These are phyloP conservation scores for Fusarium nanum DNA, from an alignment of 2,329 filamentous ascomycete species.

Conservation along the genomic window DNA sequence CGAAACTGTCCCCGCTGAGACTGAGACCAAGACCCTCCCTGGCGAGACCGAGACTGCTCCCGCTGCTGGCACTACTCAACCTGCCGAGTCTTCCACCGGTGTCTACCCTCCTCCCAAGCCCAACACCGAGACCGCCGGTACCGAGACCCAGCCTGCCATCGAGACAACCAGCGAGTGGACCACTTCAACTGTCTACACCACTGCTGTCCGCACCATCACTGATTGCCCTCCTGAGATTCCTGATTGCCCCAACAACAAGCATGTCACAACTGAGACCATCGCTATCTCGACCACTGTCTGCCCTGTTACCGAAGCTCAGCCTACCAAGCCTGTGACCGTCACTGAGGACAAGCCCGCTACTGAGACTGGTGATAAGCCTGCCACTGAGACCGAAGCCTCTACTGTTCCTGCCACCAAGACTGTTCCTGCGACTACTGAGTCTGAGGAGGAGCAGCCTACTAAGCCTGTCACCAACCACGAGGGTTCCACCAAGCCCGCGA, in stretches of 20 bases:
- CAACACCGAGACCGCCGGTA: conserved; percentile 3
- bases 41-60: background rate
- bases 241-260: conserved; percentile 29
- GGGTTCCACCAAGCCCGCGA: conserved; percentile 6
- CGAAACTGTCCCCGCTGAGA: background rate
- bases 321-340: conserved; percentile 14
- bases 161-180: conserved; percentile 20
- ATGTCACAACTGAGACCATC: conserved; percentile 40
- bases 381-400: conserved; percentile 5
- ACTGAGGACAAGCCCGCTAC: conserved; percentile 16
- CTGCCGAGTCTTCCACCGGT: conserved; percentile 3
- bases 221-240: conserved; percentile 34
- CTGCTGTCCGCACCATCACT: conserved; percentile 39
- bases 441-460: conserved; percentile 7
- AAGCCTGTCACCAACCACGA: conserved; percentile 13
- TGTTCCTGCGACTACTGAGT: background rate
- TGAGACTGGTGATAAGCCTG: conserved; percentile 7
- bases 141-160: background rate
- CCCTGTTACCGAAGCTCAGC: conserved; percentile 31
- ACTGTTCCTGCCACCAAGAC: background rate
- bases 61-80: background rate
- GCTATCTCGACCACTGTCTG: conserved; percentile 42
- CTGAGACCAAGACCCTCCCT: background rate
- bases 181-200: conserved; percentile 41
- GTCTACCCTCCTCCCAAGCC: conserved; percentile 18